Percentiles rank a stretch among this genome's conserved stretches.
Conservation (phyloP, 495 filamentous ascomycete genomes). For the Articulospora tetracladia region DNA sequence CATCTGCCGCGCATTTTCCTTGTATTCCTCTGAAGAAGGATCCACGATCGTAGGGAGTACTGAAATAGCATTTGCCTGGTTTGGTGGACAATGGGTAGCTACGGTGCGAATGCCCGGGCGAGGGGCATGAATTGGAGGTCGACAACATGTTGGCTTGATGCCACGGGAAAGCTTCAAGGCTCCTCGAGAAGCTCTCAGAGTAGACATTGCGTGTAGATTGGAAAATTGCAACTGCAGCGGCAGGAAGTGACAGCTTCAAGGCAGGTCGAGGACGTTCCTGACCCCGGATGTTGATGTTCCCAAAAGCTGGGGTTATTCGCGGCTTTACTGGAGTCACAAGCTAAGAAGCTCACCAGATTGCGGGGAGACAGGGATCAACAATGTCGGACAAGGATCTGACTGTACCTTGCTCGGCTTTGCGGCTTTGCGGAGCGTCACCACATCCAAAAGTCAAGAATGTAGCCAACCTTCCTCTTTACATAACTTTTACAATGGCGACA, state of each 20-base stretch:
- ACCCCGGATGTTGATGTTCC: not conserved
- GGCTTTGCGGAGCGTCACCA: not conserved
- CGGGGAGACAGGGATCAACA: not conserved
- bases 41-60: slow-evolving; percentile 74
- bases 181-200: slow-evolving; percentile 16
- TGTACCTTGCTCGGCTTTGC: not conserved
- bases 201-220: slow-evolving; percentile 16
- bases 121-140: not conserved
- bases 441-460: not conserved
- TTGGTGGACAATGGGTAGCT: slow-evolving; percentile 61
- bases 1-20: slow-evolving; percentile 80
- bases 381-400: not conserved
- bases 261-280: not conserved
- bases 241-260: not conserved
- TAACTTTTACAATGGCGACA: slow-evolving; percentile 17
- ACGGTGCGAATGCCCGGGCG: slow-evolving; percentile 29
- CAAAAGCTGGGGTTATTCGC: not conserved
- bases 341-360: not conserved
- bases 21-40: slow-evolving; percentile 69
- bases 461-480: not conserved
- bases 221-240: slow-evolving; percentile 12
- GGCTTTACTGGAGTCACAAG: slow-evolving; percentile 4
- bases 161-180: slow-evolving; percentile 13
- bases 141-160: slow-evolving; percentile 2
- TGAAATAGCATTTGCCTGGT: slow-evolving; percentile 74